Evolutionary conservation across 1,139 yeast genomes (phyloP).

Genomic region (Wickerhamiella infanticola): DNA sequence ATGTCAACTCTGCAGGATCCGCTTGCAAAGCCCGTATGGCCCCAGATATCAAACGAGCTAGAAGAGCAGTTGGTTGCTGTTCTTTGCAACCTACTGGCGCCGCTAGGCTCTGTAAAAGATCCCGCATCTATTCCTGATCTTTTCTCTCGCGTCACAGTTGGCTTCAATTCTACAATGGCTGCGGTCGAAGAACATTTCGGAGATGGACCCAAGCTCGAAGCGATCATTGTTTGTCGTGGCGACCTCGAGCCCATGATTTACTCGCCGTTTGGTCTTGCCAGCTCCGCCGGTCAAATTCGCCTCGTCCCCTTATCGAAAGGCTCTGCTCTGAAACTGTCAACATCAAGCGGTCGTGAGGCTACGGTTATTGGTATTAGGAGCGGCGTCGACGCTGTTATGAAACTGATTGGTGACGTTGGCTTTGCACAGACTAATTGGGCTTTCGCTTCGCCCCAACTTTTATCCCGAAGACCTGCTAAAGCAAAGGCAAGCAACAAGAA

Average conservation of each 20-base stretch:
- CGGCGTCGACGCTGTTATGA: neutral
- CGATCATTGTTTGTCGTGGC: slow-evolving; percentile 11
- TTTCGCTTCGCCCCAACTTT: slow-evolving; percentile 1
- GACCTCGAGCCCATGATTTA: slow-evolving; percentile 9
- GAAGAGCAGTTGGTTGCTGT: slow-evolving; percentile 6
- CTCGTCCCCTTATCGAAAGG: slow-evolving; percentile 12
- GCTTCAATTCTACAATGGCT: slow-evolving; percentile 14
- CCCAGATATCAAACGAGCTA: slow-evolving; percentile 4
- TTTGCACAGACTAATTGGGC: slow-evolving; percentile 11
- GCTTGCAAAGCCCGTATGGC: slow-evolving; percentile 14
- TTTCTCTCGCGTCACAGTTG: slow-evolving; percentile 9
- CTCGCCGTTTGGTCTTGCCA: slow-evolving; percentile 11
- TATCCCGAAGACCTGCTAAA: no score
- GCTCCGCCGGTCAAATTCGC: slow-evolving; percentile 9
- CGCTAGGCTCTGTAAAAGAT: slow-evolving; percentile 2
- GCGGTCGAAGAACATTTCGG: slow-evolving; percentile 10
- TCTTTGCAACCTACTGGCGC: slow-evolving; percentile 4
- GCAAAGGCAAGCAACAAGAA: no score
- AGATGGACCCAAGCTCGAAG: slow-evolving; percentile 3
- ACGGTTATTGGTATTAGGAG: slow-evolving; percentile 4
- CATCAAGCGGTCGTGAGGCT: slow-evolving; percentile 3
- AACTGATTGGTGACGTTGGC: slow-evolving; percentile 4
- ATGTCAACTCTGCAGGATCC: slow-evolving; percentile 10
- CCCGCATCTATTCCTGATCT: slow-evolving; percentile 6
- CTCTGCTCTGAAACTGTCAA: slow-evolving; percentile 3